phyloP scores from a whole-genome alignment of 441 rosid genomes.

The Euphorbia corollata region DNA sequence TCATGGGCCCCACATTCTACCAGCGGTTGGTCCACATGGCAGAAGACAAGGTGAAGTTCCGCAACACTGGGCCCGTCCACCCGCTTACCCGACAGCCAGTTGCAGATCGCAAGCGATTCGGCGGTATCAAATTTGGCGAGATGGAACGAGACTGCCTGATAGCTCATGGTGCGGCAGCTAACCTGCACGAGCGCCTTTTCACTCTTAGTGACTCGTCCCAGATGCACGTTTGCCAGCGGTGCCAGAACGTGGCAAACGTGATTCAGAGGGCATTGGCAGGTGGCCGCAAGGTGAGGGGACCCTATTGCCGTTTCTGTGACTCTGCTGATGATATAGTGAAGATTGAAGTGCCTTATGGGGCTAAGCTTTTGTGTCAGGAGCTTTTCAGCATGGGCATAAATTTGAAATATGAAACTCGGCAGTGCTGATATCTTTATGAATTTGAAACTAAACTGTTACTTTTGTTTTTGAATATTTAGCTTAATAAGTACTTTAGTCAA shows the following conservation, averaged over 20 bases:
- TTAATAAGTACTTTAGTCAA: background rate
- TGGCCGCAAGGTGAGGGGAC: conserved; percentile 64
- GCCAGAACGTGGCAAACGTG: conserved; percentile 53
- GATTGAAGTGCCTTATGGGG: conserved; percentile 76
- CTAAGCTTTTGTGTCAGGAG: conserved; percentile 72
- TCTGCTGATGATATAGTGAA: conserved; percentile 54
- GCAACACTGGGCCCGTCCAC: conserved; percentile 90
- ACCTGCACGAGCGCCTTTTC: conserved; percentile 73
- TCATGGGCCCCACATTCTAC: conserved; percentile 86
- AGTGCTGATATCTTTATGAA: too few relatives aligned
- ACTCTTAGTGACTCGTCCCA: conserved; percentile 71
- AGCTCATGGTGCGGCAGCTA: conserved; percentile 81
- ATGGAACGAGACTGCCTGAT: conserved; percentile 91
- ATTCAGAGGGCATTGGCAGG: conserved; percentile 49
- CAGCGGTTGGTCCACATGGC: conserved; percentile 85
- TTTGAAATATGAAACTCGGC: conserved; percentile 56
- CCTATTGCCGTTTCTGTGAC: conserved; percentile 55
- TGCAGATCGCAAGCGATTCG: conserved; percentile 75
- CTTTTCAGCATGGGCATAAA: conserved; percentile 80
- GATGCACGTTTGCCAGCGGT: conserved; percentile 61
- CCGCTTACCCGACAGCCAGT: conserved; percentile 89
- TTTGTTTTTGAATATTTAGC: background rate
- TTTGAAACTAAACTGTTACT: too few relatives aligned
- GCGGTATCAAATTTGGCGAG: conserved; percentile 85
- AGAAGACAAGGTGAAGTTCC: conserved; percentile 83